Evolutionary conservation across 257 asterid genomes (phyloP).

Genomic region (Linderniella brevidens): DNA sequence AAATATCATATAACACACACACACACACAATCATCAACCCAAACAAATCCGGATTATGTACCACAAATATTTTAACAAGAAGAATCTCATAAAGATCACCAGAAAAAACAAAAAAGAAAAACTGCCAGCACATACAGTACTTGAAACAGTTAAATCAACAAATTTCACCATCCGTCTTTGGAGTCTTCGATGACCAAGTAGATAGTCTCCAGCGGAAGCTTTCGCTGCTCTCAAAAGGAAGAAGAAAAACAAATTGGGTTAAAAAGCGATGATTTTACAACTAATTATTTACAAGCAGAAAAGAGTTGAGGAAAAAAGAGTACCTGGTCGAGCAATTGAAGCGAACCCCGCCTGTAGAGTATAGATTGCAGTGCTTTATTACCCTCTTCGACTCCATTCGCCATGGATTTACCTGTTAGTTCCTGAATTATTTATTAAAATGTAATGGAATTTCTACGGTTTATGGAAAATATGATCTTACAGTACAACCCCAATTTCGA

Average conservation of each 20-base stretch:
- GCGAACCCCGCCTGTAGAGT: conserved; percentile 63
- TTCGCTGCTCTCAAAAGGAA: conserved; percentile 40
- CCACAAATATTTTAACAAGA: too few species aligned
- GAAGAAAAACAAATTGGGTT: not conserved
- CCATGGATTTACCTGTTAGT: conserved; percentile 18
- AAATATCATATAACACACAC: too few species aligned
- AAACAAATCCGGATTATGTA: too few species aligned
- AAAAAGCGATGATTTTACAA: not conserved
- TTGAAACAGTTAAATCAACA: too few species aligned
- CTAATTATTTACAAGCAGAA: not conserved
- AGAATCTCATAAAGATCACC: too few species aligned
- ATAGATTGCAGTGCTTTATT: conserved; percentile 38
- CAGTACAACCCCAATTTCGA: too few species aligned
- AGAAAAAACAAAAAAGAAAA: too few species aligned
- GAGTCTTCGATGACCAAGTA: conserved; percentile 55
- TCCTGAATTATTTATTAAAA: not conserved
- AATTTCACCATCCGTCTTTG: conserved; percentile 69
- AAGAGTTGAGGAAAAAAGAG: not conserved
- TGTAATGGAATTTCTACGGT: not conserved
- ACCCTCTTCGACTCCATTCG: conserved; percentile 16
- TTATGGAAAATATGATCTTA: too few species aligned
- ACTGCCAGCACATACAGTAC: too few species aligned
- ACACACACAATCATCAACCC: too few species aligned
- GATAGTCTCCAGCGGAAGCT: conserved; percentile 69
- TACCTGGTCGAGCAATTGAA: conserved; percentile 84